Conservation (phyloP, 116 monocot species). For the Trichopus zeylanicus region DNA sequence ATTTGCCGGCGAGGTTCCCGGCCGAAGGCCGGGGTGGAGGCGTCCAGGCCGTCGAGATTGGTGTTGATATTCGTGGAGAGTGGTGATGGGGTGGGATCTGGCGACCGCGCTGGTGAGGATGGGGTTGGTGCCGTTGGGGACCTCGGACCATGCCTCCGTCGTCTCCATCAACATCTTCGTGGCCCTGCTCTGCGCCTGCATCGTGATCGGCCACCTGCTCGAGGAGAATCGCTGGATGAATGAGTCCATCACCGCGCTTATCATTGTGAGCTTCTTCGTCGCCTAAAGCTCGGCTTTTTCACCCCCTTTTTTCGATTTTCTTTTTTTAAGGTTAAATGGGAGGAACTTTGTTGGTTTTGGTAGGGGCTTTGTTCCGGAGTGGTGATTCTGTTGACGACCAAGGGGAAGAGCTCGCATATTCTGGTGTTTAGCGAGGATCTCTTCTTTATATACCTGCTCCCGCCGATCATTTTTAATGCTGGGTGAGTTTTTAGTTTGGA, state of each 20-base stretch:
- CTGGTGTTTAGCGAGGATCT: constrained; percentile 64
- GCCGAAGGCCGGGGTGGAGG: neutral
- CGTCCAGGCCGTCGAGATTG: neutral
- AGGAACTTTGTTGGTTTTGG: neutral
- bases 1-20: neutral
- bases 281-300: neutral
- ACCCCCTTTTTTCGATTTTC: neutral
- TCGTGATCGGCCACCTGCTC: constrained; percentile 66
- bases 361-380: constrained; percentile 48
- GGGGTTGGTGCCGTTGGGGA: constrained; percentile 11
- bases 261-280: constrained; percentile 31
- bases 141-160: constrained; percentile 41
- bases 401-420: constrained; percentile 39
- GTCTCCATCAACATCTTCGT: constrained; percentile 56
- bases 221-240: constrained; percentile 68
- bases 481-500: constrained; percentile 20
- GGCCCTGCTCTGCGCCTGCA: constrained; percentile 60
- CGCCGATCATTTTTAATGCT: constrained; percentile 69
- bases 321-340: neutral
- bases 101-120: constrained; percentile 9
- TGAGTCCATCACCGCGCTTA: constrained; percentile 69
- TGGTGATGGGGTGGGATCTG: constrained; percentile 16
- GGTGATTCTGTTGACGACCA: constrained; percentile 35
- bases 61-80: constrained; percentile 9
- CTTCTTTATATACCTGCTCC: constrained; percentile 67